phyloP scores from a whole-genome alignment of 108 stramenopile genomes.

The Cyclotella kingstonii region DNA sequence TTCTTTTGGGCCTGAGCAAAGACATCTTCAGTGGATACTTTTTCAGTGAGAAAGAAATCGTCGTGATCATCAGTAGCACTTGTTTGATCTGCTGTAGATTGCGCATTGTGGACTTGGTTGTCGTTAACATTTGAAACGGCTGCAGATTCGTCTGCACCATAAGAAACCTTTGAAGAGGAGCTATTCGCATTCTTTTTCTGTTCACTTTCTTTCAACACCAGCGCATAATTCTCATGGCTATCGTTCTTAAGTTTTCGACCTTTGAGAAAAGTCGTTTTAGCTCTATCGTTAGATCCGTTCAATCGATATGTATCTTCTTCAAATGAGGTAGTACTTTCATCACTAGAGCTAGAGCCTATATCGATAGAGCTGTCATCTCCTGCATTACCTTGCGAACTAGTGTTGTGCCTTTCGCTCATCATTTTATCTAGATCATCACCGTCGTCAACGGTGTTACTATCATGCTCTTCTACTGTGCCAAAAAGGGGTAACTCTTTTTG shows the following conservation, averaged over 20 bases:
- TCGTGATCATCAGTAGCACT: slow-evolving; percentile 20
- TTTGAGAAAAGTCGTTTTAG: too few relatives aligned
- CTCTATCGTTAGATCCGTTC: slow-evolving; percentile 5
- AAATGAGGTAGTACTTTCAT: slow-evolving; percentile 2
- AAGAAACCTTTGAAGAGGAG: too few relatives aligned
- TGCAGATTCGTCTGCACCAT: too few relatives aligned
- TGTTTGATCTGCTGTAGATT: too few relatives aligned
- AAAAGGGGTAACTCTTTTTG: slow-evolving; percentile 13
- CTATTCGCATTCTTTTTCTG: neutral
- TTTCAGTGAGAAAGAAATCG: slow-evolving; percentile 25
- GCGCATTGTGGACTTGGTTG: too few relatives aligned
- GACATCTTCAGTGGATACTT: slow-evolving; percentile 24
- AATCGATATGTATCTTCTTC: slow-evolving; percentile 35
- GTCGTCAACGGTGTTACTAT: too few relatives aligned
- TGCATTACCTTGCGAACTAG: neutral
- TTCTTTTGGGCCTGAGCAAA: slow-evolving; percentile 28
- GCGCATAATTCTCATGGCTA: too few relatives aligned
- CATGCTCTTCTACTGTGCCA: too few relatives aligned
- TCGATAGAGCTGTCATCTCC: slow-evolving; percentile 4
- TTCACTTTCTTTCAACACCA: slow-evolving; percentile 1
- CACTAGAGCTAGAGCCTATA: neutral
- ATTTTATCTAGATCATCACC: too few relatives aligned
- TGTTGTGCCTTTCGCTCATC: neutral
- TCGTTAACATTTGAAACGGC: too few relatives aligned
- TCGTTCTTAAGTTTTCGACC: too few relatives aligned